Evolutionary conservation across 106 monocot species (phyloP).

Genomic region (Dendrobium catenatum): DNA sequence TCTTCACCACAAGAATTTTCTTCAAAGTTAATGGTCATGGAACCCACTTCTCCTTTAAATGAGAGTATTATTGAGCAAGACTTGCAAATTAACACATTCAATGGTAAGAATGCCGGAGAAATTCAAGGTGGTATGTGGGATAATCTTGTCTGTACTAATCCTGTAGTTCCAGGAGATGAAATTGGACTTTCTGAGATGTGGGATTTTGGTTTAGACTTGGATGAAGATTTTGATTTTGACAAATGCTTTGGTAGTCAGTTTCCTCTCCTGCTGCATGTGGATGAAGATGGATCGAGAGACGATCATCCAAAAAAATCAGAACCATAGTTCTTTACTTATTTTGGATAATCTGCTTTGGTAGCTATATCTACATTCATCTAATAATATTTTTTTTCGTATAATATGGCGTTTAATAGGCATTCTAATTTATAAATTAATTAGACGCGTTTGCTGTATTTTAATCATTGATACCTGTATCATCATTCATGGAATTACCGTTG

Average conservation of each 20-base stretch:
- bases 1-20: too few species aligned
- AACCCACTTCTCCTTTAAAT: too few species aligned
- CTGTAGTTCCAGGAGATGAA: slow-evolving; percentile 11
- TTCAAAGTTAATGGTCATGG: too few species aligned
- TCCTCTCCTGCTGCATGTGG: neutral
- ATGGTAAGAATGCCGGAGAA: neutral
- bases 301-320: neutral
- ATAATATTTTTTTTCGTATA: too few species aligned
- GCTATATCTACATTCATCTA: too few species aligned
- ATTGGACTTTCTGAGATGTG: slow-evolving; percentile 16
- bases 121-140: slow-evolving; percentile 8
- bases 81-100: neutral
- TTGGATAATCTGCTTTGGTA: too few species aligned
- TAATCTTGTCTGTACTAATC: slow-evolving; percentile 9
- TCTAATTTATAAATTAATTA: too few species aligned
- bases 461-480: too few species aligned
- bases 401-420: too few species aligned
- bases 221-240: slow-evolving; percentile 25
- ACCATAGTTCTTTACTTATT: neutral
- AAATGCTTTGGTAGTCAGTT: slow-evolving; percentile 10
- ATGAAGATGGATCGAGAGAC: slow-evolving; percentile 1
- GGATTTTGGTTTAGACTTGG: slow-evolving; percentile 22
- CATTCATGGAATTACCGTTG: too few species aligned
- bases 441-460: too few species aligned
- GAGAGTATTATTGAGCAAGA: neutral